phyloP scores from a whole-genome alignment of 2,329 filamentous ascomycete genomes.

The Neurospora crassa region DNA sequence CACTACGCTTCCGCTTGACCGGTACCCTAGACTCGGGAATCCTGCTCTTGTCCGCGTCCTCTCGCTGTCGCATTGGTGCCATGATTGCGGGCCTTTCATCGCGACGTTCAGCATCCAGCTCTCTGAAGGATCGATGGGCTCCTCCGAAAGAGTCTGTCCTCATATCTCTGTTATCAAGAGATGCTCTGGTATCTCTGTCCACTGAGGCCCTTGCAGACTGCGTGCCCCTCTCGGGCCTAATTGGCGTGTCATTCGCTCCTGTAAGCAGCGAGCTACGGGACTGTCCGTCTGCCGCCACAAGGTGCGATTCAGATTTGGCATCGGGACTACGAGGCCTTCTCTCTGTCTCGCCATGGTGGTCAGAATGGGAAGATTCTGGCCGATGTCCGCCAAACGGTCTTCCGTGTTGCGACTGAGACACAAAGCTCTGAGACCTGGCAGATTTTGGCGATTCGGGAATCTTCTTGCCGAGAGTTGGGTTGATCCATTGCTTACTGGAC shows the following conservation, averaged over 20 bases:
- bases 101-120: background rate
- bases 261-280: conserved; percentile 32
- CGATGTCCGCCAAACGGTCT: conserved; percentile 23
- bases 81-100: conserved; percentile 7
- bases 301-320: conserved; percentile 34
- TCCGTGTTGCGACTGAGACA: conserved; percentile 27
- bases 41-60: conserved; percentile 16
- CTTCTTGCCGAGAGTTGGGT: conserved; percentile 40
- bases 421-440: conserved; percentile 40
- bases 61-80: background rate
- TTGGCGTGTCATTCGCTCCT: conserved; percentile 37
- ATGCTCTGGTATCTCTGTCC: conserved; percentile 20
- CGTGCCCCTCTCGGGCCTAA: conserved; percentile 31
- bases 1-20: conserved; percentile 13
- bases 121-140: conserved; percentile 7
- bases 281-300: conserved; percentile 25
- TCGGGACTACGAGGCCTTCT: conserved; percentile 44
- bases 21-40: background rate
- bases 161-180: conserved; percentile 13
- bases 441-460: conserved; percentile 42
- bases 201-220: conserved; percentile 25
- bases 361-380: conserved; percentile 27
- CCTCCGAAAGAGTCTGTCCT: conserved; percentile 13
- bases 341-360: conserved; percentile 32
- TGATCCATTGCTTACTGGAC: conserved; percentile 52